phyloP scores from a whole-genome alignment of 257 asterid genomes.

The Solanum clarkiae region DNA sequence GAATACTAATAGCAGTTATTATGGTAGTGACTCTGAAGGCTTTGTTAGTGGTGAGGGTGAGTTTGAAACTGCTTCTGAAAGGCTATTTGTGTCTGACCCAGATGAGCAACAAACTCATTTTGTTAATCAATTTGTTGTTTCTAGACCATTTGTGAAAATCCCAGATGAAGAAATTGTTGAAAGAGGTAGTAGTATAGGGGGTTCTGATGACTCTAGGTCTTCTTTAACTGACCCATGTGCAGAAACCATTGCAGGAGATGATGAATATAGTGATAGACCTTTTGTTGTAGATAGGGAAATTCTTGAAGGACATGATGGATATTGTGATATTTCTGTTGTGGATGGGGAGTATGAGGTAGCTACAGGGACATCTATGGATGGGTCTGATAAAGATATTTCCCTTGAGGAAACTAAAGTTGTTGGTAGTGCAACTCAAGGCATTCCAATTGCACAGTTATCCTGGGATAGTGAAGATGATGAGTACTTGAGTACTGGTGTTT shows the following conservation, averaged over 20 bases:
- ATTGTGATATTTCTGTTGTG: conserved; percentile 17
- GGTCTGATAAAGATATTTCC: neutral
- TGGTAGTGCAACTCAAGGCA: conserved; percentile 8
- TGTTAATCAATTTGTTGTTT: conserved; percentile 16
- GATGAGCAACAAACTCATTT: conserved; percentile 25
- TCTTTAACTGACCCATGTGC: conserved; percentile 17
- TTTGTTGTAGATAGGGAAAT: conserved; percentile 7
- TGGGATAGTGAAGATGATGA: conserved; percentile 61
- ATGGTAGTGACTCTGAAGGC: conserved; percentile 36
- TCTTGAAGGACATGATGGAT: conserved; percentile 12
- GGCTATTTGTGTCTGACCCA: conserved; percentile 10
- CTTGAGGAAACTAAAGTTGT: neutral
- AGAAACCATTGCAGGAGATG: conserved; percentile 8
- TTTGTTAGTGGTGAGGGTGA: conserved; percentile 49
- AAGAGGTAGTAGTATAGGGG: neutral
- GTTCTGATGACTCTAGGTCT: conserved; percentile 18
- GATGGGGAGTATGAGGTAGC: conserved; percentile 5
- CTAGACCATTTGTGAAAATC: conserved; percentile 17
- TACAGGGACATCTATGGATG: conserved; percentile 3
- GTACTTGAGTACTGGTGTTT: conserved; percentile 28
- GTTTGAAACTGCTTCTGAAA: conserved; percentile 28
- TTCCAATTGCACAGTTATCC: conserved; percentile 57
- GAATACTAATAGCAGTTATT: conserved; percentile 24
- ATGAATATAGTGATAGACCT: conserved; percentile 17
- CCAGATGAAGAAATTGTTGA: conserved; percentile 12